Conservation (phyloP, 2,329 filamentous ascomycete genomes). For the Elsinoe fawcettii region DNA sequence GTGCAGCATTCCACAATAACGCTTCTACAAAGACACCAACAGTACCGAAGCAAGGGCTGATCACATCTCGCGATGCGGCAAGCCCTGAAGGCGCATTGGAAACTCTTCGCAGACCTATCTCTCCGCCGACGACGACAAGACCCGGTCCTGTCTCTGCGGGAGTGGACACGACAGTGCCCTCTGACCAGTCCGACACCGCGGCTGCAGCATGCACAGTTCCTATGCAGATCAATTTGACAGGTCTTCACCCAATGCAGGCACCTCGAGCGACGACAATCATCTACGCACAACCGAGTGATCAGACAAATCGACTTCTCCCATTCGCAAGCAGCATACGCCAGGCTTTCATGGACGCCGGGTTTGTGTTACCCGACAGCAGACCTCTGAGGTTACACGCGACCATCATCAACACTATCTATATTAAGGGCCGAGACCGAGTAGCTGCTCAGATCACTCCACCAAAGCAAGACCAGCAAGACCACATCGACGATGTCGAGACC, state of each 20-base stretch:
- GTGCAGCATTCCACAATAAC: not conserved
- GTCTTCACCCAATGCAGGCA: constrained; percentile 54
- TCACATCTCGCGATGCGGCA: not conserved
- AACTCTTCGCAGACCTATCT: constrained; percentile 17
- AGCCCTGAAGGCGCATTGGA: not conserved
- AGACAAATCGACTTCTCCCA: constrained; percentile 41
- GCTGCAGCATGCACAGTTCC: constrained; percentile 19
- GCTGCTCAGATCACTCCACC: too few relatives aligned
- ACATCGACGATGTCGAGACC: not conserved
- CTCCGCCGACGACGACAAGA: constrained; percentile 7
- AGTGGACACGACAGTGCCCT: not conserved
- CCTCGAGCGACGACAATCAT: constrained; percentile 53
- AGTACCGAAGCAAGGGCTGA: too few relatives aligned
- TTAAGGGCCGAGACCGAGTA: constrained; percentile 36
- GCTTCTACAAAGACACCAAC: not conserved
- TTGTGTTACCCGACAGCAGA: constrained; percentile 53
- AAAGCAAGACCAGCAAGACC: too few relatives aligned
- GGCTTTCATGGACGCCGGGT: constrained; percentile 47
- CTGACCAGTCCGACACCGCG: not conserved
- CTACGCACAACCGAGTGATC: constrained; percentile 55
- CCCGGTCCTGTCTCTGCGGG: not conserved
- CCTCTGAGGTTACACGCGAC: constrained; percentile 75
- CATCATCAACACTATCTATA: constrained; percentile 77
- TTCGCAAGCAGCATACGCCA: constrained; percentile 53
- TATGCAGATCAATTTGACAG: constrained; percentile 36